Base-by-base conservation (phyloP, 139 green algal genomes). In the Desmodesmus armatus region DNA sequence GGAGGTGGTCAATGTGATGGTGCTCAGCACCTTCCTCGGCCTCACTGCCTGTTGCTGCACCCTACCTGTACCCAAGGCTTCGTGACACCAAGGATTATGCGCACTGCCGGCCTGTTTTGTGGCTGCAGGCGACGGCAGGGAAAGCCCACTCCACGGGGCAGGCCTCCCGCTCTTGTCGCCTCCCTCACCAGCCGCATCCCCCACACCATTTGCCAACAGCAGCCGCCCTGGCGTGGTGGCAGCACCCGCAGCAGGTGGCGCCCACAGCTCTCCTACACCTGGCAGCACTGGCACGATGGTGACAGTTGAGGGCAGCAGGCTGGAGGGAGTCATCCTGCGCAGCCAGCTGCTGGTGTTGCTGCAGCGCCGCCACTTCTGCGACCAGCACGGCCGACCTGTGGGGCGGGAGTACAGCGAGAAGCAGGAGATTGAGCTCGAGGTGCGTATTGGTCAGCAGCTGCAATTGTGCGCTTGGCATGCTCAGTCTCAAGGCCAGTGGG, bases 251-350 rank as follows among this genome's bases (percentile, higher is more conserved):
- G 76, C 35, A 43, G 11, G 55, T 7, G n/a, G 33, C 15, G 35
- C 25, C 40, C 29, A 63, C 63, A 47, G 62, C 29, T 7, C n/a
- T 17, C 21, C 19, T 41, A n/a, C 29, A 51, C 49, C 21, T 33
- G 51, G 75, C 51, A 44, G 58, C 21, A 9, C 29, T 35, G 43
- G 63, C 43, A 65, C 33, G 5, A 29, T 75, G 60, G 63, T 67
- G 73, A 67, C 73, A 17, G 40, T 40, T 41, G 78, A 87, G 89
- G 29, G 78, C 35, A 41, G 78, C 78, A 75, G 78, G 31, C 82
- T 97, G 86, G 87, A 96, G 73, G 96, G 96, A 53, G 51, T 99
- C 5, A 92, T 98, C 65, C 90, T 97, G 88, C 91, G 96, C 74
- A 92, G 75, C 33, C 95, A 98, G 93, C 86, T 98, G 83, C 83